These are phyloP conservation scores for Gymnopus androsaceus DNA, from an alignment of 1,284 basidiomycete species.

Conservation along the genomic window DNA sequence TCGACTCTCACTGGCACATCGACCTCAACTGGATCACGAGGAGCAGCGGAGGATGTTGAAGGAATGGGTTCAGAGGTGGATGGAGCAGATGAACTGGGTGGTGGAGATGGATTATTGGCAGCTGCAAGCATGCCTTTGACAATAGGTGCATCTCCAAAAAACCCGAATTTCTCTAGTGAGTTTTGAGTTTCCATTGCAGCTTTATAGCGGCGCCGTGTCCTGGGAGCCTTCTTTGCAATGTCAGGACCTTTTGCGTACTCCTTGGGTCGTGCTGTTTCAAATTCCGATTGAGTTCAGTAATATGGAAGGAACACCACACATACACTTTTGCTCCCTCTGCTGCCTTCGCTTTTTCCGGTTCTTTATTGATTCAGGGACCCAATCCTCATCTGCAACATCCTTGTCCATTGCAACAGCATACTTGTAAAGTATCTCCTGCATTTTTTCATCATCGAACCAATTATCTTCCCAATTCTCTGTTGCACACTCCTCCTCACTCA, in stretches of 20 bases:
- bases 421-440: neutral
- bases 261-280: neutral
- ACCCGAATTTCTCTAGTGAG: neutral
- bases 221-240: conserved; percentile 1
- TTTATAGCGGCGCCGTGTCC: neutral
- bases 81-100: neutral
- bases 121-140: neutral
- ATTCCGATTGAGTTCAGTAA: neutral
- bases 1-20: neutral
- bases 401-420: neutral
- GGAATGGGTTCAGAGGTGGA: neutral
- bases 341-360: neutral
- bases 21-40: neutral
- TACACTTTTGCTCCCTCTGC: neutral
- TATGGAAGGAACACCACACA: neutral
- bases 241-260: neutral
- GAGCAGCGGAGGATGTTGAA: neutral
- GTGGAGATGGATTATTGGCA: neutral
- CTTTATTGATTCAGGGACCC: neutral
- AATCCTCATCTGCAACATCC: neutral
- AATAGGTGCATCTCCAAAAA: neutral
- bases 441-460: neutral
- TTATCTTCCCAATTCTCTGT: neutral
- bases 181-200: neutral
- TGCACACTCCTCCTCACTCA: neutral